Evolutionary conservation across 495 filamentous ascomycete species (phyloP).

Genomic region (Penicillium cinerascens): DNA sequence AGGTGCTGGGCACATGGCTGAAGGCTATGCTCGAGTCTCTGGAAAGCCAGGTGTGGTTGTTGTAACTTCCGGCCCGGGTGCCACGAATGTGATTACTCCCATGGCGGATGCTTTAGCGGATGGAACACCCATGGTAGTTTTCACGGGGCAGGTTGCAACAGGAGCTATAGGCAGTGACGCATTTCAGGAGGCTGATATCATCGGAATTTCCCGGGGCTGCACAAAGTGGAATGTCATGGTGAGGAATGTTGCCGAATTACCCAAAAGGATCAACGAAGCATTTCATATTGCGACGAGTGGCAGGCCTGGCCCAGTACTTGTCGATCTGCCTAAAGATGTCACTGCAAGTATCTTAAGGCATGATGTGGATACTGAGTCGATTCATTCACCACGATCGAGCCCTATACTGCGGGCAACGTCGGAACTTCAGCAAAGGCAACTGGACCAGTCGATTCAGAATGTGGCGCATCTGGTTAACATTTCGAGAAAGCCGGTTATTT

Average conservation of each 20-base stretch:
- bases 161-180: background rate
- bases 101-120: background rate
- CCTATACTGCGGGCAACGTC: background rate
- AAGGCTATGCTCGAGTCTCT: background rate
- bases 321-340: background rate
- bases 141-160: background rate
- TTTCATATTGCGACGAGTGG: background rate
- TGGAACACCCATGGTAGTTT: background rate
- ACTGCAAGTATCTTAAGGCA: no score
- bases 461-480: background rate
- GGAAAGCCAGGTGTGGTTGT: background rate
- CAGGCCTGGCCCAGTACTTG: background rate
- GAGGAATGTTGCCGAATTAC: background rate
- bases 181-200: background rate
- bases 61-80: background rate
- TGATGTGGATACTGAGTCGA: no score
- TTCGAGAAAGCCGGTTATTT: background rate
- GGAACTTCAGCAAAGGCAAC: background rate
- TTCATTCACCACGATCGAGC: background rate
- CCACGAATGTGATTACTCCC: background rate
- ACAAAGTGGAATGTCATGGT: background rate
- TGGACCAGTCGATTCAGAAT: background rate
- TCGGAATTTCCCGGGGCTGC: background rate
- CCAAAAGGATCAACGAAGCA: background rate
- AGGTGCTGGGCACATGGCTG: background rate